Conservation (phyloP, 495 filamentous ascomycete genomes). For the Darksidea phi region DNA sequence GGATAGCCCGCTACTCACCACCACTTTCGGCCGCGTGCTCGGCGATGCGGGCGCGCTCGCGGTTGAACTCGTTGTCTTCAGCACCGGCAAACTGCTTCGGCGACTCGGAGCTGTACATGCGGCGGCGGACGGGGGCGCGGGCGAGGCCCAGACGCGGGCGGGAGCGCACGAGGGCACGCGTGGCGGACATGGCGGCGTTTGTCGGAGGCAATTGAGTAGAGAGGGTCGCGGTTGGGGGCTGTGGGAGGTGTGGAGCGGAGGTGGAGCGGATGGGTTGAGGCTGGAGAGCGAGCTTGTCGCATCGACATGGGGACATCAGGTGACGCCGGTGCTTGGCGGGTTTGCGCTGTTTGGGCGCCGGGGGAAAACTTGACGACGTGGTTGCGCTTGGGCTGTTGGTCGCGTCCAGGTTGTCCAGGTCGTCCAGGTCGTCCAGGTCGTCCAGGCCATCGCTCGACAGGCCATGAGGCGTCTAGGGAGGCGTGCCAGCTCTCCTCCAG, state of each 20-base stretch:
- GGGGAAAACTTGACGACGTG: conserved; percentile 15
- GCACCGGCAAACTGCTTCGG: conserved; percentile 48
- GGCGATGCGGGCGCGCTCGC: conserved; percentile 79
- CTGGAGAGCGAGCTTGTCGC: conserved; percentile 10
- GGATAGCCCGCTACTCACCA: conserved; percentile 55
- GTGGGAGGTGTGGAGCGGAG: background rate
- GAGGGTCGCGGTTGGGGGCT: conserved; percentile 19
- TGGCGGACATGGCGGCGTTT: conserved; percentile 58
- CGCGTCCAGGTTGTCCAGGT: no score
- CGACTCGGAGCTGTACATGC: conserved; percentile 60
- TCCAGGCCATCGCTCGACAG: no score
- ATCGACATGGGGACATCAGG: conserved; percentile 2
- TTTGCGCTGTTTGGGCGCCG: conserved; percentile 18
- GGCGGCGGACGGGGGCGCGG: conserved; percentile 63
- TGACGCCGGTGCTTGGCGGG: conserved; percentile 21
- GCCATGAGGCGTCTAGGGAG: no score
- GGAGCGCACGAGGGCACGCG: conserved; percentile 60
- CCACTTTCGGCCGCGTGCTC: conserved; percentile 77
- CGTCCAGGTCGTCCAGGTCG: no score
- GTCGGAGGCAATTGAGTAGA: conserved; percentile 24
- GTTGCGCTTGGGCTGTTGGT: background rate
- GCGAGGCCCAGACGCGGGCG: conserved; percentile 59
- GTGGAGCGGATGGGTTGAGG: conserved; percentile 4
- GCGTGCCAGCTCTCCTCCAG: no score
- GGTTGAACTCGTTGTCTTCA: conserved; percentile 81